Conservation (phyloP, 2,329 filamentous ascomycete species). For the Talaromyces sp. region DNA sequence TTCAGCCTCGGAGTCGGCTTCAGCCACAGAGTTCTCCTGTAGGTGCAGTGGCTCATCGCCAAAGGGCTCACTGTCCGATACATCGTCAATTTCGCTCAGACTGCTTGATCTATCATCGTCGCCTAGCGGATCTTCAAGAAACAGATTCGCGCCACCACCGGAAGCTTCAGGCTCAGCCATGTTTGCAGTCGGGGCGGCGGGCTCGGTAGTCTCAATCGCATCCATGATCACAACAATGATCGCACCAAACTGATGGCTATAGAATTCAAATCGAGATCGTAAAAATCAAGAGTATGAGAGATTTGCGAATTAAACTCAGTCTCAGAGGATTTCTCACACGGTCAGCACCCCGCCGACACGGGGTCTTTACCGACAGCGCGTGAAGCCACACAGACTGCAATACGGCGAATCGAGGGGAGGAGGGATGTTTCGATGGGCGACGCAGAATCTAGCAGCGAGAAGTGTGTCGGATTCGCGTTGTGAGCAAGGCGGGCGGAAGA, state of each 20-base stretch:
- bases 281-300: neutral
- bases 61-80: conserved; percentile 58
- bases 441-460: conserved; percentile 17
- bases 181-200: conserved; percentile 28
- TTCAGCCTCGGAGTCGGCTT: conserved; percentile 78
- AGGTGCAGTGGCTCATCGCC: conserved; percentile 48
- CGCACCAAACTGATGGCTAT: neutral
- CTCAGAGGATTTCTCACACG: neutral
- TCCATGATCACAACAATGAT: conserved; percentile 27
- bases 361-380: conserved; percentile 10
- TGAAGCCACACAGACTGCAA: neutral
- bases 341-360: conserved; percentile 24
- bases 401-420: neutral
- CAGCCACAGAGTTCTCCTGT: conserved; percentile 48
- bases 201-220: conserved; percentile 32
- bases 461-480: conserved; percentile 27
- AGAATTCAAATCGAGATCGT: neutral
- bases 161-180: conserved; percentile 26
- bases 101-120: conserved; percentile 80
- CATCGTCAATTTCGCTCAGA: conserved; percentile 85
- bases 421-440: conserved; percentile 12
- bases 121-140: conserved; percentile 38
- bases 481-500: conserved; percentile 25
- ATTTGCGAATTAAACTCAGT: neutral
- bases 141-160: conserved; percentile 31